Evolutionary conservation across 2,329 filamentous ascomycete genomes (phyloP).

Genomic region (Tricladium varicosporioides): DNA sequence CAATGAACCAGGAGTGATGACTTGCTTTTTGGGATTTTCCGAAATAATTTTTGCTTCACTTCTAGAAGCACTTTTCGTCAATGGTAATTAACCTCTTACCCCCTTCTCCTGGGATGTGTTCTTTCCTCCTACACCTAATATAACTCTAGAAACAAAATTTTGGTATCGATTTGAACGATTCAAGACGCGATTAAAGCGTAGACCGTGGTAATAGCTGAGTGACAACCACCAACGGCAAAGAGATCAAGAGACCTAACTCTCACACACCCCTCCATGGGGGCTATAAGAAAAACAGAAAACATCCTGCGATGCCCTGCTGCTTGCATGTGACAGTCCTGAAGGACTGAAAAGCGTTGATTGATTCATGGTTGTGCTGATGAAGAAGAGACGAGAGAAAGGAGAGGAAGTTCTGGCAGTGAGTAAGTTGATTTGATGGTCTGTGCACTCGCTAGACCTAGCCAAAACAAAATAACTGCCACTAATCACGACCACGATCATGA

Average conservation of each 20-base stretch:
- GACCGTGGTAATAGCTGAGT: conserved; percentile 26
- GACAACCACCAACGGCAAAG: conserved; percentile 27
- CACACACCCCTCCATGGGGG: conserved; percentile 33
- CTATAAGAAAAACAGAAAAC: conserved; percentile 30
- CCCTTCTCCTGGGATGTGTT: conserved; percentile 8
- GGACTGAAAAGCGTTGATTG: conserved; percentile 27
- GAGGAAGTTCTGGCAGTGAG: no score
- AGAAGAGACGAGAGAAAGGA: conserved; percentile 3
- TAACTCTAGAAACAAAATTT: conserved; percentile 10
- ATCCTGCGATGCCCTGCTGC: conserved; percentile 28
- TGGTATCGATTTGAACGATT: conserved; percentile 20
- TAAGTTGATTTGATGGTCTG: no score
- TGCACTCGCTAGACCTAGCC: no score
- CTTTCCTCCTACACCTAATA: conserved; percentile 1
- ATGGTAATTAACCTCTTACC: conserved; percentile 16
- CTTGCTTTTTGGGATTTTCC: conserved; percentile 11
- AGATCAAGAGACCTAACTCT: conserved; percentile 27
- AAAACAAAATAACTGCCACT: no score
- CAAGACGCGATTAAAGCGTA: conserved; percentile 22
- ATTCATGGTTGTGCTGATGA: conserved; percentile 29
- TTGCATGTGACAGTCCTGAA: conserved; percentile 24
- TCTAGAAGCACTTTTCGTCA: conserved; percentile 13
- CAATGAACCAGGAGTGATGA: background rate
- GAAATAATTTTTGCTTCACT: conserved; percentile 14
- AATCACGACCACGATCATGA: no score